phyloP scores from a whole-genome alignment of 1,139 yeast species.

The Zygosaccharomyces pseudobailii region DNA sequence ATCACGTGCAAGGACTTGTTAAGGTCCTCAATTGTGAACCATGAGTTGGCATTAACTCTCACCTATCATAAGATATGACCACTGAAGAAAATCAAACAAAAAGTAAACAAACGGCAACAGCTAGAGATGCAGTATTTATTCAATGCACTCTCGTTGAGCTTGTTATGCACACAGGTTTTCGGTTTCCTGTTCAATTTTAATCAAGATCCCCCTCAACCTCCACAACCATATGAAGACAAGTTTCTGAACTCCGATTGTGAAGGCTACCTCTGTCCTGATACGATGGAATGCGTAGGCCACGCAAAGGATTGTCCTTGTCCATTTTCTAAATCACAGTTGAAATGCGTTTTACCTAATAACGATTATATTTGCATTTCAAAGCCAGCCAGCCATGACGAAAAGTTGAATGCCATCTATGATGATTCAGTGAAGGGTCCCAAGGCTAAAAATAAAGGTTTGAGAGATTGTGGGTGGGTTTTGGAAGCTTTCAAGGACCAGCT shows the following conservation, averaged over 20 bases:
- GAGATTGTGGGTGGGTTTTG: constrained; percentile 78
- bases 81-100: background rate
- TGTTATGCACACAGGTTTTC: constrained; percentile 2
- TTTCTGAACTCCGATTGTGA: constrained; percentile 47
- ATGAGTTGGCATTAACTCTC: background rate
- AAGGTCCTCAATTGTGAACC: background rate
- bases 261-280: constrained; percentile 77
- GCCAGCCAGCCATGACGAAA: constrained; percentile 49
- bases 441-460: constrained; percentile 48
- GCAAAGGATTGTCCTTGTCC: constrained; percentile 86
- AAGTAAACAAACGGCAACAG: too few species aligned
- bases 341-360: constrained; percentile 69
- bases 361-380: constrained; percentile 72
- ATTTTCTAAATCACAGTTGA: constrained; percentile 75
- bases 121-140: background rate
- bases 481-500: constrained; percentile 46
- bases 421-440: constrained; percentile 48
- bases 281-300: constrained; percentile 65
- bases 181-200: constrained; percentile 18
- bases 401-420: constrained; percentile 41
- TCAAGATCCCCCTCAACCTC: constrained; percentile 37
- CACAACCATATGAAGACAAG: constrained; percentile 36
- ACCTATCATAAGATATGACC: background rate
- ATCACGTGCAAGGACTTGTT: constrained; percentile 1
- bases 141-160: background rate